Evolutionary conservation across 1,139 yeast genomes (phyloP), one percentile per base, ranked within the genome.

Genomic region (Williopsis jadinii): DNA sequence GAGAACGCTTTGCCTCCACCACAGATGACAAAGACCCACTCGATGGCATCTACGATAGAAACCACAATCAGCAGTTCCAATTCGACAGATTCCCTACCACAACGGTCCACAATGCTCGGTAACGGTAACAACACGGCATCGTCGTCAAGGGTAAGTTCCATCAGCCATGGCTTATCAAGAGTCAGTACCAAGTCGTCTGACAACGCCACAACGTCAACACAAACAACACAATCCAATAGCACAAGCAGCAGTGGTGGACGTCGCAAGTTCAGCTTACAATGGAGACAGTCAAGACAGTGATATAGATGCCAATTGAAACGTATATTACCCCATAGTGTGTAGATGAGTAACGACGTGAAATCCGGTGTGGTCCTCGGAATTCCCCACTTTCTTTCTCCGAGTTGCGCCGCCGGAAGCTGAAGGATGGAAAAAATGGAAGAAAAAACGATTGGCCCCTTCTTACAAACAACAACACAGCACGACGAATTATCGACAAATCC

Each of bases 241-340:
- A 19, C 24, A 19, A 6, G 6, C 24, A 19, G 24, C 24, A 51
- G 52, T 36, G 44, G 47, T 3, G 47, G 49, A 1, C 47, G 46
- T 31, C 70, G 68, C 61, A 60, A 74, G 47, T 70, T 75, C 24
- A 69, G 74, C 1, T 58, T 71, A 60, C 70, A 69, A 57, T 73
- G 78, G 78, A 68, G 75, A 47, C 61, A 58, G 35, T 56, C 61
- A 8, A 43, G 59, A 37, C 46, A 13, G 26, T 32, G 24, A 19
- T 19, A 19, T 19, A 19, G 24, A 6, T 19, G 24, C 6, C 6
- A 19, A 19, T 6, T 19, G 24, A 19, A 5, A 19, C 24, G 24
- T 19, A 6, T 19, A 19, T 19, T 19, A 6, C 24, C 6, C 24
- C 6, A 19, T 19, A 19, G n/a, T n/a, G n/a, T n/a, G n/a, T n/a